Base-by-base conservation (phyloP, 495 filamentous ascomycete species). In the Neurospora sp. region DNA sequence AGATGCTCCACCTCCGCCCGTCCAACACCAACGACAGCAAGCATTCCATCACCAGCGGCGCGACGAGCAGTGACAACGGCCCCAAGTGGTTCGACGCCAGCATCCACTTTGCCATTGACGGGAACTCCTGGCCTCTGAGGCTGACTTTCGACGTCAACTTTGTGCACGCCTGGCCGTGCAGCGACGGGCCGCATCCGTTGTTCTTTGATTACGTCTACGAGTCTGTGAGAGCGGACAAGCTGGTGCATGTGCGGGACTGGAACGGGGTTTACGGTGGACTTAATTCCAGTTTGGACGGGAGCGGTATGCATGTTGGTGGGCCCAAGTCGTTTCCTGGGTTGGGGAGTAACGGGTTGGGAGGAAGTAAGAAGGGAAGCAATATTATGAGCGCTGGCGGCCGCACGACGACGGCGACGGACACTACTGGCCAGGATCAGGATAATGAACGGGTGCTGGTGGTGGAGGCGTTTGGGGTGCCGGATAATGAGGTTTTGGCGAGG, bases 401-500 rank as follows among this genome's bases (percentile, higher is more conserved):
- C 35, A 20, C 8, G 16, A 9, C 68, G 68, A 37, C 17, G 8
- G 42, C 40, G 27, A 35, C n/a, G 9, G 74, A 39, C 2, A 20
- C 22, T 22, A 45, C 68, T 3, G 48, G 35, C 2, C 35, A 69
- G 71, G 40, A 77, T 78, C 22, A 78, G 69, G 84, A 87, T 68
- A 80, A 87, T 10, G 88, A 90, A 73, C 83, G 83, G 74, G 89
- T 93, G 12, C 82, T 93, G 44, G 90, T 90, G 41, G 84, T 93
- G 20, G 88, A 92, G 80, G 90, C 90, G 38, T 89, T 90, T 74
- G 91, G 91, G 10, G 89, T 89, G 38, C 80, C 79, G 68, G 91
- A 93, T 78, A 92, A 92, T 73, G 91, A 92, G 79, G 90, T 93
- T 16, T 84, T 93, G 75, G 90, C 89, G 2, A 81, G 91, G 69